A percentile compares a stretch with the other conserved stretches of the same genome.
phyloP scores from a whole-genome alignment of 2,329 filamentous ascomycete species.

The Ascochyta fabae region DNA sequence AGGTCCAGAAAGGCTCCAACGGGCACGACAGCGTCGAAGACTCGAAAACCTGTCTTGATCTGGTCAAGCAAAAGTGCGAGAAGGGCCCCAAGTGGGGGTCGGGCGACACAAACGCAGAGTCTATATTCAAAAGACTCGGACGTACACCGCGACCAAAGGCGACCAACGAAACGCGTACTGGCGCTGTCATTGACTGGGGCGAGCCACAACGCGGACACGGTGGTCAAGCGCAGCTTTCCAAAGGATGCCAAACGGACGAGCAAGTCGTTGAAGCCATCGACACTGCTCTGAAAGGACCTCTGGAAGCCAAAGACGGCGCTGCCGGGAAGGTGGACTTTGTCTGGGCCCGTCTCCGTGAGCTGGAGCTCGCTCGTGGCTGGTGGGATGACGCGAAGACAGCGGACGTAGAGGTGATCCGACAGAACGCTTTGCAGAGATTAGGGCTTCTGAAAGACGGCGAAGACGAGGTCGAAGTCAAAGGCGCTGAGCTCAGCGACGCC shows the following conservation, averaged over 20 bases:
- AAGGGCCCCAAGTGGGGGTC: conserved; percentile 87
- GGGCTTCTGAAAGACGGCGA: conserved; percentile 26
- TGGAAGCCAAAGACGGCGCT: conserved; percentile 51
- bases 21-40: conserved; percentile 96
- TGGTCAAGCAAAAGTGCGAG: conserved; percentile 95
- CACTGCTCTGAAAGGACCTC: conserved; percentile 58
- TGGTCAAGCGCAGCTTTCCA: conserved; percentile 60
- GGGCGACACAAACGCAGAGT: conserved; percentile 79
- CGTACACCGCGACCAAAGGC: conserved; percentile 59
- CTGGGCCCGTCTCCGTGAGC: conserved; percentile 67
- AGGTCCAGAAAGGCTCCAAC: conserved; percentile 81
- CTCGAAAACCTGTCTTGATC: conserved; percentile 85
- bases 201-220: conserved; percentile 71
- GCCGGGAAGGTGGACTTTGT: conserved; percentile 65
- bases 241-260: conserved; percentile 64
- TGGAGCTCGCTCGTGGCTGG: conserved; percentile 67
- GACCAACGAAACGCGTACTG: conserved; percentile 52
- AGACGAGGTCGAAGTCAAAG: conserved; percentile 31
- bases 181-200: conserved; percentile 88
- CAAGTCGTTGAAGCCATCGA: conserved; percentile 64
- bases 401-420: conserved; percentile 40
- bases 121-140: conserved; percentile 82
- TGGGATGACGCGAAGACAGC: conserved; percentile 59
- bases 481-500: conserved; percentile 51
- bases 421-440: conserved; percentile 35